These are phyloP conservation scores for Aspergillus sojae DNA, from an alignment of 2,329 filamentous ascomycete genomes.

Conservation along the genomic window DNA sequence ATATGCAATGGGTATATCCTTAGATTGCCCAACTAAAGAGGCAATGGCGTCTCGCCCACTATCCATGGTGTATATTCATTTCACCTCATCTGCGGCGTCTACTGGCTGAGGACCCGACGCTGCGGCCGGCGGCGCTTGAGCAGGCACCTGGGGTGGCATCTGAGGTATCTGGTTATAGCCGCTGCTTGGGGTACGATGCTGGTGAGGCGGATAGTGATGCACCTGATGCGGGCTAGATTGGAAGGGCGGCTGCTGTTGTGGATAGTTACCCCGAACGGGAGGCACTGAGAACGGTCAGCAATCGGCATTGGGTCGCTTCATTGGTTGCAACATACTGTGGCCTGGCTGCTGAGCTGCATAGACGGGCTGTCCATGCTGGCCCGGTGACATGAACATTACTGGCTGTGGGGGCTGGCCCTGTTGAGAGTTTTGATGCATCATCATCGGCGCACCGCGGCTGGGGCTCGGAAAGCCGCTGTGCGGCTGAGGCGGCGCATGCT, in stretches of 20 bases:
- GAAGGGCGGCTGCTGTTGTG: slow-evolving; percentile 64
- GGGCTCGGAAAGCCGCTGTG: slow-evolving; percentile 87
- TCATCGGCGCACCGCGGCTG: slow-evolving; percentile 81
- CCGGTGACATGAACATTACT: slow-evolving; percentile 75
- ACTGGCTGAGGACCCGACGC: slow-evolving; percentile 43
- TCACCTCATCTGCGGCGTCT: slow-evolving; percentile 50
- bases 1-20: slow-evolving; percentile 6
- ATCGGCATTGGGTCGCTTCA: slow-evolving; percentile 19
- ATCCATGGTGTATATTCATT: slow-evolving; percentile 40
- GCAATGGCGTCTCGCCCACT: slow-evolving; percentile 11
- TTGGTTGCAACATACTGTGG: slow-evolving; percentile 65
- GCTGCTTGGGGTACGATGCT: slow-evolving; percentile 59
- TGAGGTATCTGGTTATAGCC: slow-evolving; percentile 54
- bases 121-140: slow-evolving; percentile 35
- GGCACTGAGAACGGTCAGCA: slow-evolving; percentile 56
- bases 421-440: slow-evolving; percentile 92
- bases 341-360: slow-evolving; percentile 71
- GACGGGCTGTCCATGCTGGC: slow-evolving; percentile 73
- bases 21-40: slow-evolving; percentile 9
- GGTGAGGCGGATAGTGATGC: slow-evolving; percentile 64
- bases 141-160: slow-evolving; percentile 49
- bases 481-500: slow-evolving; percentile 54
- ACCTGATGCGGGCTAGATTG: slow-evolving; percentile 66
- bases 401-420: slow-evolving; percentile 73
- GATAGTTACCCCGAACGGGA: slow-evolving; percentile 62